phyloP scores from a whole-genome alignment of 345 rosid genomes.

The Populus tremula region DNA sequence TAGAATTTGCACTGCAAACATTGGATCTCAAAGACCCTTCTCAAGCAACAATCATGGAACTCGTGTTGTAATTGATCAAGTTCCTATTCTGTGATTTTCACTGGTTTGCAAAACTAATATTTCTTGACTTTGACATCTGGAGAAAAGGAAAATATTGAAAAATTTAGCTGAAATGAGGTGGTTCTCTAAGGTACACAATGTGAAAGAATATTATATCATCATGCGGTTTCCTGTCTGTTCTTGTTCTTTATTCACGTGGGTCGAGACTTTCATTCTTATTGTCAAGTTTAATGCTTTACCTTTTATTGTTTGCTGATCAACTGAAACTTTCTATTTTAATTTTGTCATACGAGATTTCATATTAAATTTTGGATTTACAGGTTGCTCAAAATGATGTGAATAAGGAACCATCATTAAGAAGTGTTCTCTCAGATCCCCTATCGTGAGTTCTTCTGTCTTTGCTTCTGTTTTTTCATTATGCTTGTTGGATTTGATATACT shows the following conservation, averaged over 20 bases:
- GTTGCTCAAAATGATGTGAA: constrained; percentile 48
- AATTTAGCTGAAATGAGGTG: not conserved
- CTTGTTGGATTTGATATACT: constrained; percentile 2
- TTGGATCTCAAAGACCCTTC: not conserved
- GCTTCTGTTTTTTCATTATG: constrained; percentile 14
- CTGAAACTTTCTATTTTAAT: constrained; percentile 22
- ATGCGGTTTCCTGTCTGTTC: not conserved
- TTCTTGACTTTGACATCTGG: not conserved
- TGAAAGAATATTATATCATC: not conserved
- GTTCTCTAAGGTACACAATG: not conserved
- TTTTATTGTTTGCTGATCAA: not conserved
- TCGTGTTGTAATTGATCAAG: constrained; percentile 1
- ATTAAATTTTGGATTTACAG: constrained; percentile 55
- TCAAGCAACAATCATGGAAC: not conserved
- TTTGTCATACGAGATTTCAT: constrained; percentile 28
- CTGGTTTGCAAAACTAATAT: not conserved
- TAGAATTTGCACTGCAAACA: not conserved
- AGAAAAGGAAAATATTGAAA: not conserved
- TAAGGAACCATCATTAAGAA: constrained; percentile 90
- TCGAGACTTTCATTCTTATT: not conserved
- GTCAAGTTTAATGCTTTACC: not conserved
- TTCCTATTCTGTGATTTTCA: not conserved
- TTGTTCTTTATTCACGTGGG: not conserved
- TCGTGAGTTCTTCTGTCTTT: constrained; percentile 64
- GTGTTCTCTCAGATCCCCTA: constrained; percentile 89